Percentiles rank a stretch among this genome's conserved stretches.
Evolutionary conservation across 176 grass and related monocot genomes (phyloP).

Genomic region (Raddia distichophylla): DNA sequence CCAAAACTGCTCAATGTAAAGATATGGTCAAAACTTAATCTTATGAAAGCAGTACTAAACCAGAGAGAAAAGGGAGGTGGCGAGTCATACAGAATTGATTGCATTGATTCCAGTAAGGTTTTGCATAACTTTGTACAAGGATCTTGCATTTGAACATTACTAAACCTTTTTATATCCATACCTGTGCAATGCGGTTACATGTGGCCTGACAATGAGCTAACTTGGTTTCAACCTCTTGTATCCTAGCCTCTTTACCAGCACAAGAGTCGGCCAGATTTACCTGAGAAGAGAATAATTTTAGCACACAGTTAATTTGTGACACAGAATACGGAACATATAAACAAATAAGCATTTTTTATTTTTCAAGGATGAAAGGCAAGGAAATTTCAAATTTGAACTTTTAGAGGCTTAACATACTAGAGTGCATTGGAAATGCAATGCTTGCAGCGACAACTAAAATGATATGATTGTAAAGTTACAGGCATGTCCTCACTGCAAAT

Average conservation of each 20-base stretch:
- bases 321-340: not conserved
- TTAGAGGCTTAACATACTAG: not conserved
- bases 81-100: not conserved
- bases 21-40: not conserved
- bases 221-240: slow-evolving; percentile 76
- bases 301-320: not conserved
- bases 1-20: not conserved
- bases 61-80: slow-evolving; percentile 3
- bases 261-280: slow-evolving; percentile 72
- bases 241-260: slow-evolving; percentile 66
- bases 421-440: slow-evolving; percentile 9
- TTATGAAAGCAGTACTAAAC: slow-evolving; percentile 28
- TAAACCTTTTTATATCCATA: slow-evolving; percentile 38
- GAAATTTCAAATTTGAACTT: not conserved
- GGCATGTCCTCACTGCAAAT: not conserved
- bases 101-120: slow-evolving; percentile 9
- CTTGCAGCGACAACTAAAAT: not conserved
- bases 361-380: not conserved
- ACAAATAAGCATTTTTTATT: not conserved
- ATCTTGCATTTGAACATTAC: slow-evolving; percentile 3
- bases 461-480: slow-evolving; percentile 1
- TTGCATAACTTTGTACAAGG: slow-evolving; percentile 23
- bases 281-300: slow-evolving; percentile 42
- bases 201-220: slow-evolving; percentile 66
- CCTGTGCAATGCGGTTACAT: slow-evolving; percentile 78